Evolutionary conservation across 202 grass and related monocot species (phyloP).

Genomic region (Panicum hallii): DNA sequence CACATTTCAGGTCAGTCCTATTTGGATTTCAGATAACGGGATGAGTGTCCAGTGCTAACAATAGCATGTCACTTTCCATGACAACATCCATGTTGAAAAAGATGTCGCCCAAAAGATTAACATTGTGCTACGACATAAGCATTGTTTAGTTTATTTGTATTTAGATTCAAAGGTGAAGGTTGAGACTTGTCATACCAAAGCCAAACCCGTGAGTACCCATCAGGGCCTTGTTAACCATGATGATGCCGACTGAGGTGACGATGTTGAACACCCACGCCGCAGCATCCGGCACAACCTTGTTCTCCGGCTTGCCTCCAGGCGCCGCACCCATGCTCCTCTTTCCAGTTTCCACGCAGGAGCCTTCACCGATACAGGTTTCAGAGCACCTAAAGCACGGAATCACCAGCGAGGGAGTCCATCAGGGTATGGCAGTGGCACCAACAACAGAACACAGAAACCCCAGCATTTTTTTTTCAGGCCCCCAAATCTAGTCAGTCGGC

Average conservation of each 20-base stretch:
- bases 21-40: not conserved
- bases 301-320: slow-evolving; percentile 68
- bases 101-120: not conserved
- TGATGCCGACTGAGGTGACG: slow-evolving; percentile 87
- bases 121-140: not conserved
- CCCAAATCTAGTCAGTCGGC: not conserved
- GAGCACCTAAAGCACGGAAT: slow-evolving; percentile 7
- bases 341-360: not conserved
- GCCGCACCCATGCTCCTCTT: slow-evolving; percentile 41
- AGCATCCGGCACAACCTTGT: slow-evolving; percentile 76
- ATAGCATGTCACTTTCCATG: not conserved
- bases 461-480: not conserved
- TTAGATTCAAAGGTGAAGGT: too few relatives aligned
- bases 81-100: not conserved
- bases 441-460: not conserved
- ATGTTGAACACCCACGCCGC: slow-evolving; percentile 92
- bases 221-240: slow-evolving; percentile 93
- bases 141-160: not conserved
- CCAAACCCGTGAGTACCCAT: slow-evolving; percentile 83
- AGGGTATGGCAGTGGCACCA: not conserved
- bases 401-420: not conserved
- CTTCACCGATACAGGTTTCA: not conserved
- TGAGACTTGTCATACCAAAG: slow-evolving; percentile 61
- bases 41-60: not conserved
- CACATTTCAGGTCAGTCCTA: not conserved